Evolutionary conservation across 176 grass and related monocot species (phyloP).

Genomic region (Guadua angustifolia): DNA sequence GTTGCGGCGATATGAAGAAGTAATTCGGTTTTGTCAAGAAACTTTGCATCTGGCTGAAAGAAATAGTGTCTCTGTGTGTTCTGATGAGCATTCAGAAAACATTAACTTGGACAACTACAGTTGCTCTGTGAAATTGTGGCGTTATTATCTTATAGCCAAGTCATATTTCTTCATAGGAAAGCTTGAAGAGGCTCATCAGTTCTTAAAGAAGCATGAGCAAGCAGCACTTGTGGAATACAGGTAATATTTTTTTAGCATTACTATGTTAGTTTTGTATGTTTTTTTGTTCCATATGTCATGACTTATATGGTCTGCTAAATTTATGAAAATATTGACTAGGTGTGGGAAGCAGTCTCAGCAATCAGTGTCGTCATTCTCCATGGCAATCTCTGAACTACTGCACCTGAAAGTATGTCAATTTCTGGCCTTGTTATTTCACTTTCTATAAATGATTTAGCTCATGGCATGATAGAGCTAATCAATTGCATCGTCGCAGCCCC

Average conservation of each 20-base stretch:
- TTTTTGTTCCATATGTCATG: background rate
- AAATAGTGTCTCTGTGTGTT: conserved; percentile 47
- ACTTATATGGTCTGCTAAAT: conserved; percentile 35
- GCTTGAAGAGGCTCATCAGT: conserved; percentile 68
- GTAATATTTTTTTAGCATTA: conserved; percentile 39
- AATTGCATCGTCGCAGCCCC: background rate
- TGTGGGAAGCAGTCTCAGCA: conserved; percentile 49
- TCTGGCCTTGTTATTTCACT: conserved; percentile 8
- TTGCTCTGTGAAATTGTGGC: conserved; percentile 56
- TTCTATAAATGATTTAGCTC: conserved; percentile 35
- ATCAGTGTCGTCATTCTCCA: conserved; percentile 51
- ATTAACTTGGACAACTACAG: conserved; percentile 30
- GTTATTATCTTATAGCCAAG: conserved; percentile 67
- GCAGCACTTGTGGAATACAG: conserved; percentile 40
- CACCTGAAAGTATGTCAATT: conserved; percentile 62
- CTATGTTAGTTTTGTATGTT: conserved; percentile 29
- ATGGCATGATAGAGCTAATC: background rate
- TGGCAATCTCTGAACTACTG: conserved; percentile 61
- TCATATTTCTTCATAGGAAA: conserved; percentile 84
- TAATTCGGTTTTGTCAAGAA: conserved; percentile 70
- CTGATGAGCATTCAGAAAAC: conserved; percentile 39
- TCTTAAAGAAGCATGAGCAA: conserved; percentile 60
- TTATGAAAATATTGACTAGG: conserved; percentile 51
- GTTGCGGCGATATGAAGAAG: conserved; percentile 74
- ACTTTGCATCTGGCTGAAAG: conserved; percentile 57